These are phyloP conservation scores for Kregervanrija delftensis DNA, from an alignment of 805 yeast genomes.

Conservation along the genomic window DNA sequence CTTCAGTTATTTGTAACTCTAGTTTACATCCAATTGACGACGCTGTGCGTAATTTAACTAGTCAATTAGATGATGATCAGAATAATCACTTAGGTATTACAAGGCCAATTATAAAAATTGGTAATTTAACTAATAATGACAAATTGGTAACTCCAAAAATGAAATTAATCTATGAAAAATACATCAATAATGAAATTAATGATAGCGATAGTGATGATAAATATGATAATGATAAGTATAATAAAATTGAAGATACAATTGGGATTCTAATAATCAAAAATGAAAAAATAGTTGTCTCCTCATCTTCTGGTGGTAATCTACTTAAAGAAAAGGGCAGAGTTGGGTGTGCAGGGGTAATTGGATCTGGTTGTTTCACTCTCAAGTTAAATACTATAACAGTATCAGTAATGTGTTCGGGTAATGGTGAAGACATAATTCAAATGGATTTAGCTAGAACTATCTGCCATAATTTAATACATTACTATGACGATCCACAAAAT, in stretches of 20 bases:
- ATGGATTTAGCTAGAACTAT: constrained; percentile 34
- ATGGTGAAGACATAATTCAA: constrained; percentile 47
- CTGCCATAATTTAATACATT: constrained; percentile 13
- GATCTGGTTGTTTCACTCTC: constrained; percentile 21
- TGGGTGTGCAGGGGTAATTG: constrained; percentile 48
- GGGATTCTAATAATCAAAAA: constrained; percentile 29
- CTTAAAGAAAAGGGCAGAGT: constrained; percentile 42
- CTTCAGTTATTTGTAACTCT: constrained; percentile 11
- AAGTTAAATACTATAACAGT: constrained; percentile 24
- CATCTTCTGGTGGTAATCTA: constrained; percentile 51
- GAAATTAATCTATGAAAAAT: constrained; percentile 7
- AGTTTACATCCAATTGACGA: constrained; percentile 27
- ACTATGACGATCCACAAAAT: not conserved
- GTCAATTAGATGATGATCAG: constrained; percentile 16
- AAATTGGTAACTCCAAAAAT: constrained; percentile 8
- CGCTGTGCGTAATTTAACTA: constrained; percentile 17
- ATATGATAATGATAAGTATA: not conserved
- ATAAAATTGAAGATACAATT: constrained; percentile 35
- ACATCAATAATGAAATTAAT: not conserved
- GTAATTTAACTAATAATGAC: constrained; percentile 5
- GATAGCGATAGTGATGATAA: not conserved
- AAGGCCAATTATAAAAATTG: constrained; percentile 25
- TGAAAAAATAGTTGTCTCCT: constrained; percentile 21
- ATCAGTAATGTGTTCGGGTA: constrained; percentile 40
- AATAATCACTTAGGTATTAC: constrained; percentile 22